These are phyloP conservation scores for Rhododendron griersonianum DNA, from an alignment of 148 eudicot species.

Conservation along the genomic window DNA sequence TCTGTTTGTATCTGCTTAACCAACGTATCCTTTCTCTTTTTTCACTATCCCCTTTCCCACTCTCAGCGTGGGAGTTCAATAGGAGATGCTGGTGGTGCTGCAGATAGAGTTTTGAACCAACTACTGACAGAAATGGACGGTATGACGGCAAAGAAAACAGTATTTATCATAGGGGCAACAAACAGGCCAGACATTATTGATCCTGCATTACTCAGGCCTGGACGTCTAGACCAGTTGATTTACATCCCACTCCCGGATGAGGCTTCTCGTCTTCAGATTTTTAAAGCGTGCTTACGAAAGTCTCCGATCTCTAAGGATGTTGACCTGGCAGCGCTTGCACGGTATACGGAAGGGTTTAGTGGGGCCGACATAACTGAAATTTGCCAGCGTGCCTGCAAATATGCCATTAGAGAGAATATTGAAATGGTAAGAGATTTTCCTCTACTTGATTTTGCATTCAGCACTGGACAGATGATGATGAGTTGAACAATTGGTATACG, in stretches of 20 bases:
- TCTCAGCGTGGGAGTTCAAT: constrained; percentile 20
- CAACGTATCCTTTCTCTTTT: neutral
- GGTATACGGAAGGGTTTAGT: neutral
- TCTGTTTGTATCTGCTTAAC: neutral
- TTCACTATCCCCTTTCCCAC: neutral
- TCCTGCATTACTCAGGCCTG: neutral
- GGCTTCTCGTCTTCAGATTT: neutral
- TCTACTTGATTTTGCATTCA: neutral
- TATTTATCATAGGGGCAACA: neutral
- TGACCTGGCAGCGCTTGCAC: constrained; percentile 1
- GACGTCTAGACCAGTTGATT: neutral
- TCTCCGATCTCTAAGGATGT: neutral
- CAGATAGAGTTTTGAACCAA: constrained; percentile 4
- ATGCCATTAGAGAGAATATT: neutral
- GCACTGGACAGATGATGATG: neutral
- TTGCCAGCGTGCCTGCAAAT: constrained; percentile 2
- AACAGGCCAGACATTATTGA: constrained; percentile 3
- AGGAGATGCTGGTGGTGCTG: constrained; percentile 16
- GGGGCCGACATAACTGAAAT: neutral
- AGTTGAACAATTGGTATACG: neutral
- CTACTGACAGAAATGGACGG: constrained; percentile 3
- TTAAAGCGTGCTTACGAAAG: neutral
- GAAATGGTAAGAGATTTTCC: constrained; percentile 6
- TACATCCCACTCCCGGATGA: neutral
- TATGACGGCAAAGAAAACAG: neutral